phyloP scores from a whole-genome alignment of 1,139 yeast species.

The Ogataea hybrid region DNA sequence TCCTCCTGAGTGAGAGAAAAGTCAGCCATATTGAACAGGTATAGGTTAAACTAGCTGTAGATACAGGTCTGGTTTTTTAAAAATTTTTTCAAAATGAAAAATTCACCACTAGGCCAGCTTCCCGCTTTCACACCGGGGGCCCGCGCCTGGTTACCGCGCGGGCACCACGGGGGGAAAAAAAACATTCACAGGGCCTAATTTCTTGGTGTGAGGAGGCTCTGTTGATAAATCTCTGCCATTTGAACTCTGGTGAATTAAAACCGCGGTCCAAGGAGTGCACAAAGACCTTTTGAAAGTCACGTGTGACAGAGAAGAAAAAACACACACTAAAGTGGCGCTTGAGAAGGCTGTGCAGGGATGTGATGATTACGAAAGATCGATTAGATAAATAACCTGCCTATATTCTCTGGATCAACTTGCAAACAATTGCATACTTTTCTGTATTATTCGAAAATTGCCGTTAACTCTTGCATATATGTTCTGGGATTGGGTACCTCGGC shows the following conservation, averaged over 20 bases:
- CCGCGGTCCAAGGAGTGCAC: not conserved
- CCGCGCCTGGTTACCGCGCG: constrained; percentile 1
- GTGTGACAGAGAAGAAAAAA: too few species aligned
- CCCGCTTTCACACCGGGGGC: not conserved
- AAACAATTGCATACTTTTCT: not conserved
- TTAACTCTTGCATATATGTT: not conserved
- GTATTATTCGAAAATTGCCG: not conserved
- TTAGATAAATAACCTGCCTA: too few species aligned
- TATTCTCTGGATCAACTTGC: not conserved
- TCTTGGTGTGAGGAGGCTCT: constrained; percentile 7
- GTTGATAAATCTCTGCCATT: constrained; percentile 5
- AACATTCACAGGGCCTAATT: constrained; percentile 1
- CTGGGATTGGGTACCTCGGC: constrained; percentile 20
- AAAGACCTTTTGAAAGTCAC: not conserved
- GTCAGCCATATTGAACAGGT: constrained; percentile 31
- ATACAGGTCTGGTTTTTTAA: constrained; percentile 11
- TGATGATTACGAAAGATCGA: constrained; percentile 3
- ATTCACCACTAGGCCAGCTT: constrained; percentile 7
- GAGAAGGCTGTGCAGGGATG: constrained; percentile 2
- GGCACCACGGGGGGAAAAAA: constrained; percentile 2
- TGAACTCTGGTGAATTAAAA: not conserved
- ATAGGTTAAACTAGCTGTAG: constrained; percentile 9
- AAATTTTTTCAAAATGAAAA: constrained; percentile 12
- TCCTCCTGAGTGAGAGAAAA: constrained; percentile 79
- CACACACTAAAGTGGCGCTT: too few species aligned